Evolutionary conservation across 768 basidiomycete genomes (phyloP), one percentile per base, ranked within the genome.

Genomic region (Clathrus columnatus): DNA sequence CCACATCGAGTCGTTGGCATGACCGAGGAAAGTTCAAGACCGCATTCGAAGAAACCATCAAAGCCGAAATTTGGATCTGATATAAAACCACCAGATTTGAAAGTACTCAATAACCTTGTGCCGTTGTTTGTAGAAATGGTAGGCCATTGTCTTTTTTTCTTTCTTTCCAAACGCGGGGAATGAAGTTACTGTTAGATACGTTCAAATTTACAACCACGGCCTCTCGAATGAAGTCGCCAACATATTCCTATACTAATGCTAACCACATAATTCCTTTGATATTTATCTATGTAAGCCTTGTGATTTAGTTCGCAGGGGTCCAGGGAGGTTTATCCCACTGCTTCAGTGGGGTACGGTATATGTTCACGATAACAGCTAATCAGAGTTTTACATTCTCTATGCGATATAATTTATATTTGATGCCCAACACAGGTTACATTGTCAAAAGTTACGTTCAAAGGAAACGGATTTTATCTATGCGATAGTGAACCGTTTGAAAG

Each of bases 41-140:
- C 54, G n/a, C 23, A 61, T n/a, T 43, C 46, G 18, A 44, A 24
- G 63, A 64, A 57, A 50, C 24, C 30, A 60, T 57, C 46, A 67
- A 48, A 24, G 46, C 85, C 79, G 68, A 77, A 73, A 59, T 66
- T 67, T 21, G 57, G 64, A 1, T 68, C 71, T 44, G 63, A 71
- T 7, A 67, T 87, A 44, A 78, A 82, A 60, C 84, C 86, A 44
- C 96, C 96, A 1, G 82, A 88, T 50, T 72, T 97, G 47, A 70
- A 74, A 47, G 78, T 85, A 63, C 80, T 98, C 50, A 86, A 90
- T n/a, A 75, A 82, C 57, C 67, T 99, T 20, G 72, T 96, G 32
- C 92, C 95, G 1, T 62, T 98, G 24, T 97, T 98, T 67, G 79
- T 86, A 44, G 96, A 98, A 72, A 83, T 97, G 79, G 93, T 96